phyloP scores from a whole-genome alignment of 306 rosid genomes.

The Rosa chinensis region DNA sequence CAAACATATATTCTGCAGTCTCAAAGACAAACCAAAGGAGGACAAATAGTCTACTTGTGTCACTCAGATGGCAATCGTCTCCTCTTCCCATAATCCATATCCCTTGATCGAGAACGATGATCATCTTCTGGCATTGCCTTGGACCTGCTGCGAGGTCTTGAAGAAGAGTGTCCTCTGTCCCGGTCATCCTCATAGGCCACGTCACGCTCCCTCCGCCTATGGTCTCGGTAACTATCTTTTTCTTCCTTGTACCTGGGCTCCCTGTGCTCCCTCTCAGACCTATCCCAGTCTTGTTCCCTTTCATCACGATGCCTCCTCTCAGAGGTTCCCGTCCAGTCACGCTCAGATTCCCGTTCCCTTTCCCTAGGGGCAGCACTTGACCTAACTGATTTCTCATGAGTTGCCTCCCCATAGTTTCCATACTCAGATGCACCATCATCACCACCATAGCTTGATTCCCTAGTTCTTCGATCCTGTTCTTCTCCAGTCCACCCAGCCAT shows the following conservation, averaged over 20 bases:
- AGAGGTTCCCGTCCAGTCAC: constrained; percentile 45
- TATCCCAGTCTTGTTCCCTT: constrained; percentile 48
- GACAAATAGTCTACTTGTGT: neutral
- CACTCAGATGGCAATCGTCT: constrained; percentile 51
- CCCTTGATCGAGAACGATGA: constrained; percentile 48
- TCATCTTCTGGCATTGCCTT: constrained; percentile 44
- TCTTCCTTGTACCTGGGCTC: constrained; percentile 46
- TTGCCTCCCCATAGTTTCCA: constrained; percentile 41
- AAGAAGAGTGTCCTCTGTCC: constrained; percentile 49
- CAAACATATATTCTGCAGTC: constrained; percentile 15
- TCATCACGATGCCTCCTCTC: constrained; percentile 54
- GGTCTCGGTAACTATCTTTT: constrained; percentile 40
- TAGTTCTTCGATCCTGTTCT: constrained; percentile 40
- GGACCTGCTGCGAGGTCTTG: constrained; percentile 45
- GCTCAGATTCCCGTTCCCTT: constrained; percentile 45
- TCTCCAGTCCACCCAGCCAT: constrained; percentile 54
- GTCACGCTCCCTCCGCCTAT: constrained; percentile 46
- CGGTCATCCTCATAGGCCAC: constrained; percentile 44
- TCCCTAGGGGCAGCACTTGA: constrained; percentile 43
- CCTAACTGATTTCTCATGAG: constrained; percentile 41
- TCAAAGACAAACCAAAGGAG: constrained; percentile 12
- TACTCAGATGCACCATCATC: constrained; percentile 56
- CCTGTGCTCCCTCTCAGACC: constrained; percentile 41
- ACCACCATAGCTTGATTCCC: constrained; percentile 53
- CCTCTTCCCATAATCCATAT: constrained; percentile 51